Evolutionary conservation across 148 eudicot genomes (phyloP), one percentile per base, ranked within the genome.

Genomic region (Salicornia ramosissima): DNA sequence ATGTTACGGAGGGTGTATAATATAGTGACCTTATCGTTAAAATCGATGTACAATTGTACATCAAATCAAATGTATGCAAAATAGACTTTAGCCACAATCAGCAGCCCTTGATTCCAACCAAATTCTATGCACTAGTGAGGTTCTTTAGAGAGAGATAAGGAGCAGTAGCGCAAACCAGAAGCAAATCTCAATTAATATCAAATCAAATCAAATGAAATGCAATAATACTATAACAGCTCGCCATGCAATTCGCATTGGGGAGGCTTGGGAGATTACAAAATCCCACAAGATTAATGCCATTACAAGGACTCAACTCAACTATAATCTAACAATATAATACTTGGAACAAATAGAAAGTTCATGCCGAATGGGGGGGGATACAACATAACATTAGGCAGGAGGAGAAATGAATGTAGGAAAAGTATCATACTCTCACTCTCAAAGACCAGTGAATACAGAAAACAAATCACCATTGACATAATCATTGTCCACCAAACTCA

Each of bases 401-500:
- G 28, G 19, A 22, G 63, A 60, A 40, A 50, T 31, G 22, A 31
- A 28, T 53, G 29, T 14, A 24, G 45, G n/a, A n/a, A 16, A 47
- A 39, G 60, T 22, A 18, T 26, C 4, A 54, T n/a, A 13, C 64
- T 34, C 19, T 46, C 40, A 40, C 5, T 77, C 60, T 77, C 55
- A 78, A 52, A 78, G 69, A 73, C 57, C 65, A 64, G 69, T 24
- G 69, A 80, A 79, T 55, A 77, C 75, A 64, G 73, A 51, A 66
- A 83, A 83, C 61, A 80, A 67, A 75, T 82, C 67, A 36, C 82
- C 78, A 5, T 61, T 46, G 31, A 69, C 54, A 19, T 78, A 78
- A 53, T 82, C 72, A 59, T 79, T 78, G 36, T 82, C 84, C 8
- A 82, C 85, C 80, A 82, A 79, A 50, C 80, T 82, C 53, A 82